phyloP scores from a whole-genome alignment of 768 basidiomycete species.

The Amanita exitialis region DNA sequence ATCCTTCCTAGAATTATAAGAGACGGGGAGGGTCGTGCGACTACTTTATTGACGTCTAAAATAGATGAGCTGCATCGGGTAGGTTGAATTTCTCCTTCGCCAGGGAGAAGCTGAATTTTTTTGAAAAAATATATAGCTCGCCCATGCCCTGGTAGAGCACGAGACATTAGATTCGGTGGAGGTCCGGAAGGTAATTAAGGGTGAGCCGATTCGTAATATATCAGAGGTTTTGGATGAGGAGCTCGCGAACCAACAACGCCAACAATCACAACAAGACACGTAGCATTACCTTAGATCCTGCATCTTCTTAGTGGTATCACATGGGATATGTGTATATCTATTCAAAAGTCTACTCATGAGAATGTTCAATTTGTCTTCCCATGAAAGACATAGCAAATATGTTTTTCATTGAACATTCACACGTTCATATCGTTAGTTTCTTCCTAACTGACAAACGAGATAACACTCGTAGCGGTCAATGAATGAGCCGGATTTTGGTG shows the following conservation, averaged over 20 bases:
- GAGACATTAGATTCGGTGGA: constrained; percentile 87
- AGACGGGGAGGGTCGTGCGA: constrained; percentile 59
- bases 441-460: no score
- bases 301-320: not conserved
- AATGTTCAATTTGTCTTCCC: not conserved
- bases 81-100: constrained; percentile 1
- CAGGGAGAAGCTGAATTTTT: not conserved
- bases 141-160: constrained; percentile 86
- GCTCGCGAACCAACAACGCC: constrained; percentile 20
- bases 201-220: constrained; percentile 67
- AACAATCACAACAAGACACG: not conserved
- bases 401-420: not conserved
- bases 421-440: not conserved
- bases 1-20: constrained; percentile 47
- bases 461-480: no score
- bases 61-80: constrained; percentile 72
- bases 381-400: not conserved
- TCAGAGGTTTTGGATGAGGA: constrained; percentile 58
- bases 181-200: constrained; percentile 76
- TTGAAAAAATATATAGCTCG: constrained; percentile 45
- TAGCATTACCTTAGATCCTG: not conserved
- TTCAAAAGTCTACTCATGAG: not conserved
- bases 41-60: constrained; percentile 49
- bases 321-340: not conserved
- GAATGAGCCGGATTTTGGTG: no score